Conservation (phyloP, 495 filamentous ascomycete species). For the Parathielavia appendiculata region DNA sequence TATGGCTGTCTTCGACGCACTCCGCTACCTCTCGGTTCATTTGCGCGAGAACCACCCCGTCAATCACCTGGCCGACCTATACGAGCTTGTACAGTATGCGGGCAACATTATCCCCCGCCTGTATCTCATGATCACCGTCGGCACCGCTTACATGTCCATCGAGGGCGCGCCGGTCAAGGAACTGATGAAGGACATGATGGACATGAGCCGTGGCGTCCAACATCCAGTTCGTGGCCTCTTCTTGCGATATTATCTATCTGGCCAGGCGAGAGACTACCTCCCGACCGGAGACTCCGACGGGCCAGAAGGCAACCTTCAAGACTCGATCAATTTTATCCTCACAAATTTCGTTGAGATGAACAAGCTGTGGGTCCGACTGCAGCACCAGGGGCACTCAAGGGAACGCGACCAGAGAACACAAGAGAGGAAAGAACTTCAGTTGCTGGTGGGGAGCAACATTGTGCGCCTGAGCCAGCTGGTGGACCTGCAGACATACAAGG, state of each 20-base stretch:
- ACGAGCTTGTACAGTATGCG: conserved; percentile 98
- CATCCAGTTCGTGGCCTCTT: conserved; percentile 94
- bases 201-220: conserved; percentile 97
- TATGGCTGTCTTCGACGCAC: conserved; percentile 96
- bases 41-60: conserved; percentile 94
- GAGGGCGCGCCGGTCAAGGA: conserved; percentile 98
- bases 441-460: conserved; percentile 92
- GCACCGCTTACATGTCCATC: conserved; percentile 97
- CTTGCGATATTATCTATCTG: conserved; percentile 89
- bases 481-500: conserved; percentile 88
- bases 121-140: conserved; percentile 98
- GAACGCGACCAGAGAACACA: conserved; percentile 90
- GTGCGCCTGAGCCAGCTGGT: conserved; percentile 93
- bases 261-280: conserved; percentile 84
- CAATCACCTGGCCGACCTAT: conserved; percentile 95
- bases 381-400: conserved; percentile 94
- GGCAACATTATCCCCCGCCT: conserved; percentile 95
- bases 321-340: conserved; percentile 93
- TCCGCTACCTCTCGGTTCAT: conserved; percentile 94
- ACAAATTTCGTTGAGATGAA: conserved; percentile 99
- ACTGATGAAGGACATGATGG: conserved; percentile 99
- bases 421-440: conserved; percentile 89
- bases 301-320: conserved; percentile 93
- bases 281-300: conserved; percentile 79
- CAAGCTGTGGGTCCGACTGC: conserved; percentile 95